Evolutionary conservation across 805 yeast species (phyloP).

Genomic region (Candida tallmaniae): DNA sequence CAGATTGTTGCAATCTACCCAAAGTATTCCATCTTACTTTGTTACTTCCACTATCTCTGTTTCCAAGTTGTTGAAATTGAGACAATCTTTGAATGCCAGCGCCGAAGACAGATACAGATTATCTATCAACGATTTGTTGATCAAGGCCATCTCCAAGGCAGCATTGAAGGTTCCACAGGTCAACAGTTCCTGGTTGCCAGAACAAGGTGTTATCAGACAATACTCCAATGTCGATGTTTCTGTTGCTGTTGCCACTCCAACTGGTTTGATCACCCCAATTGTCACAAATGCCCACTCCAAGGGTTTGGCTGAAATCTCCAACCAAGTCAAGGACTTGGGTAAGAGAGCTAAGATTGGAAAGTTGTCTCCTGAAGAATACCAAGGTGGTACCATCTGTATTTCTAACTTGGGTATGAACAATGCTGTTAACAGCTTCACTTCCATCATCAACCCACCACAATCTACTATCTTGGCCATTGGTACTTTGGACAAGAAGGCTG

Average conservation of each 20-base stretch:
- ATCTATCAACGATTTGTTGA: constrained; percentile 89
- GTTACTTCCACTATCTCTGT: constrained; percentile 86
- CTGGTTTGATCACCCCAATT: constrained; percentile 96
- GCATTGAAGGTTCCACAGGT: constrained; percentile 87
- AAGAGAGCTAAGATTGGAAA: constrained; percentile 94
- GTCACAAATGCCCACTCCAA: constrained; percentile 81
- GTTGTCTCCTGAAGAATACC: constrained; percentile 93
- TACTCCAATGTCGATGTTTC: constrained; percentile 91
- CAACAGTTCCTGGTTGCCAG: constrained; percentile 89
- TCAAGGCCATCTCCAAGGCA: constrained; percentile 93
- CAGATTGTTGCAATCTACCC: constrained; percentile 83
- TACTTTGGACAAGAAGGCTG: constrained; percentile 86
- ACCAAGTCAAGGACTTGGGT: constrained; percentile 85
- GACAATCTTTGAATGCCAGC: constrained; percentile 81
- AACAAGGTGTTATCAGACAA: constrained; percentile 87
- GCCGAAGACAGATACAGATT: constrained; percentile 85
- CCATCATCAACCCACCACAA: constrained; percentile 98
- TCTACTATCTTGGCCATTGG: constrained; percentile 91
- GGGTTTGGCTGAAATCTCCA: constrained; percentile 81
- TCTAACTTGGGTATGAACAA: constrained; percentile 98
- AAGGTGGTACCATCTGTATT: constrained; percentile 98
- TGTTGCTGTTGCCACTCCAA: constrained; percentile 97
- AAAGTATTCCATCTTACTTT: constrained; percentile 85
- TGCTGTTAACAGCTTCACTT: constrained; percentile 89
- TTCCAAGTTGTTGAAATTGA: constrained; percentile 83